A percentile compares a stretch with the other conserved stretches of the same genome.
Evolutionary conservation across 2,329 filamentous ascomycete species (phyloP).

Genomic region (Pestalotiopsis sp.): DNA sequence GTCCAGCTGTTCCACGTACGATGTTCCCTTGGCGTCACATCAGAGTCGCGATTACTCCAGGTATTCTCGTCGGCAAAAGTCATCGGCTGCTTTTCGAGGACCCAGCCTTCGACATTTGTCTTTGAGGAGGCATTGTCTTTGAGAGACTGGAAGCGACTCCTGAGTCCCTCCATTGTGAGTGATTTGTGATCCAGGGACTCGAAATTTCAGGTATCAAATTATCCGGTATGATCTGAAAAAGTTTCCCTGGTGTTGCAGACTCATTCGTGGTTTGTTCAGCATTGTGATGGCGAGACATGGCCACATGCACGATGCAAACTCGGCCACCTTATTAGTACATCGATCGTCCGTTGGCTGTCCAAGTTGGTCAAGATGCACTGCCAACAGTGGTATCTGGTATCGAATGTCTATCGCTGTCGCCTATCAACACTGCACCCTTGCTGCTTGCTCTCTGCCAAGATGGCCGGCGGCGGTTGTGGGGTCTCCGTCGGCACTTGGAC

Average conservation of each 20-base stretch:
- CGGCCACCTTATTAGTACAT: too few relatives aligned
- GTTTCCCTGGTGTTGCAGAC: too few relatives aligned
- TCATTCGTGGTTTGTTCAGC: too few relatives aligned
- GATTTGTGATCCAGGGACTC: background rate
- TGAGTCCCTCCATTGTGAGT: background rate
- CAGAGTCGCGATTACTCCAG: conserved; percentile 40
- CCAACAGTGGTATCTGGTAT: background rate
- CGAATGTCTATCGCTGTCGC: background rate
- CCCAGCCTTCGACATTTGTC: conserved; percentile 45
- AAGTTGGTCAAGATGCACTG: background rate
- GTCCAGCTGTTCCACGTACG: conserved; percentile 41
- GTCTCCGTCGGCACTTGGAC: background rate
- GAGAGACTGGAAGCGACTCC: background rate
- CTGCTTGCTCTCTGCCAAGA: background rate
- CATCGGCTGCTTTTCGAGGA: conserved; percentile 49
- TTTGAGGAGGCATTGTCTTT: background rate
- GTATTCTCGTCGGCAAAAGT: conserved; percentile 48
- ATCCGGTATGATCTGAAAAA: too few relatives aligned
- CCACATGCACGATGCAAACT: too few relatives aligned
- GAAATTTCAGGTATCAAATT: background rate
- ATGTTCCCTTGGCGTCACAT: conserved; percentile 38
- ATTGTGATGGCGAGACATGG: too few relatives aligned
- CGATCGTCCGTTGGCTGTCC: too few relatives aligned
- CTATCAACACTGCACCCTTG: background rate
- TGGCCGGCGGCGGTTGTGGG: background rate